A percentile compares a stretch with the other conserved stretches of the same genome.
Evolutionary conservation across 495 filamentous ascomycete genomes (phyloP).

Genomic region (Penicillium taxi): DNA sequence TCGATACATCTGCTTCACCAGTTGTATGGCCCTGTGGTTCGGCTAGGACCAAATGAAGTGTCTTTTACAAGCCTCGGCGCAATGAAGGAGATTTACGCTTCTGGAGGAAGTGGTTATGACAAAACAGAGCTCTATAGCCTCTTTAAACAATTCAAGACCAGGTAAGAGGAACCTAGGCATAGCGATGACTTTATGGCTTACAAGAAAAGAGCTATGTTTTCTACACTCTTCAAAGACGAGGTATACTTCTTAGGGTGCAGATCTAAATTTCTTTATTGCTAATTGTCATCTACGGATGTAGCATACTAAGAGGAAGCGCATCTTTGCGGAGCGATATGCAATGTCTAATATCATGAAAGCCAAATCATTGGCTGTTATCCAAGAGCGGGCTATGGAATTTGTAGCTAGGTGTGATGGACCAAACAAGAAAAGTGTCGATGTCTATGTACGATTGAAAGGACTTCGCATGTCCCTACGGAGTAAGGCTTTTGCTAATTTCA

Average conservation of each 20-base stretch:
- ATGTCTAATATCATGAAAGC: constrained; percentile 55
- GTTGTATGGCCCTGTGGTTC: constrained; percentile 48
- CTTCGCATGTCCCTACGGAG: background rate
- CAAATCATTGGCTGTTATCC: constrained; percentile 44
- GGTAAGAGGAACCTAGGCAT: background rate
- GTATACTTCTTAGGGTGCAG: constrained; percentile 22
- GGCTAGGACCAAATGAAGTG: constrained; percentile 53
- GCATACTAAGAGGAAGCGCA: constrained; percentile 52
- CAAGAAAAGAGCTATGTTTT: constrained; percentile 49
- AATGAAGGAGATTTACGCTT: constrained; percentile 59
- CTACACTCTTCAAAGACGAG: constrained; percentile 47
- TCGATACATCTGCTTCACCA: constrained; percentile 50
- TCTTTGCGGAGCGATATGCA: constrained; percentile 57
- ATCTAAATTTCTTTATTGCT: background rate
- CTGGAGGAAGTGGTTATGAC: constrained; percentile 57
- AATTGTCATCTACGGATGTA: constrained; percentile 24
- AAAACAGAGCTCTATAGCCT: constrained; percentile 61
- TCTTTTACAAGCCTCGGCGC: constrained; percentile 50
- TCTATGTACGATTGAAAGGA: constrained; percentile 56
- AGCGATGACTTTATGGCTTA: constrained; percentile 1
- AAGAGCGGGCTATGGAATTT: constrained; percentile 45
- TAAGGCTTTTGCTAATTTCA: background rate
- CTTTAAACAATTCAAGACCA: constrained; percentile 38
- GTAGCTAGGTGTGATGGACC: constrained; percentile 38
- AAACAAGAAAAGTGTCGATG: constrained; percentile 39